phyloP scores from a whole-genome alignment of 2,329 filamentous ascomycete species.

The Diaporthe sp. region DNA sequence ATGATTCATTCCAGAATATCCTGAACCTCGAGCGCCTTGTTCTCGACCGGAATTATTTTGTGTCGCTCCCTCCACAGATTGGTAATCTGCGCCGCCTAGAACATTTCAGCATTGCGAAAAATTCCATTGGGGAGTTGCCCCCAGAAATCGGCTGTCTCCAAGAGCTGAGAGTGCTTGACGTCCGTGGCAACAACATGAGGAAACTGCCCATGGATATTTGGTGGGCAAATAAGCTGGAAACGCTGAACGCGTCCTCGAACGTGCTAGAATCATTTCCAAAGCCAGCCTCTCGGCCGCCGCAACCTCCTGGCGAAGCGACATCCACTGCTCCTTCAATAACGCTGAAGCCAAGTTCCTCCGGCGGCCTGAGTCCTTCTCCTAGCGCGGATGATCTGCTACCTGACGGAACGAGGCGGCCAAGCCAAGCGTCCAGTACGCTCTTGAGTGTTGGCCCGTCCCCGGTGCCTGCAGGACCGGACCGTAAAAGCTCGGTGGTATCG shows the following conservation, averaged over 20 bases:
- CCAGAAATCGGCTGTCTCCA: slow-evolving; percentile 88
- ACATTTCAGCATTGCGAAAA: slow-evolving; percentile 94
- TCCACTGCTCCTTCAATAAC: slow-evolving; percentile 44
- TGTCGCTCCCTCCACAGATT: slow-evolving; percentile 87
- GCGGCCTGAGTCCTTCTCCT: slow-evolving; percentile 70
- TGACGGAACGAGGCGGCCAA: slow-evolving; percentile 78
- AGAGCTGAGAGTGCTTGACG: slow-evolving; percentile 87
- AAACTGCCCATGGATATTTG: slow-evolving; percentile 94
- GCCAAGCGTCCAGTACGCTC: slow-evolving; percentile 78
- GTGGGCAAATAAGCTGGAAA: slow-evolving; percentile 92
- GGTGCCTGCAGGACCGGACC: slow-evolving; percentile 68
- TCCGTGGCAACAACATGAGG: slow-evolving; percentile 93
- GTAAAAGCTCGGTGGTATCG: slow-evolving; percentile 89
- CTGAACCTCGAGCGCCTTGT: slow-evolving; percentile 89
- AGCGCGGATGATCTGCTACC: slow-evolving; percentile 82
- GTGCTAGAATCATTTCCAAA: slow-evolving; percentile 93
- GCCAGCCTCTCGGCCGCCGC: slow-evolving; percentile 78
- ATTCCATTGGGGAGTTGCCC: slow-evolving; percentile 87
- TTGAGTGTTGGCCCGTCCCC: slow-evolving; percentile 84
- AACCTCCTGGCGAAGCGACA: slow-evolving; percentile 67
- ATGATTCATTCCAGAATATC: slow-evolving; percentile 89
- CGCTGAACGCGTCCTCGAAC: slow-evolving; percentile 95
- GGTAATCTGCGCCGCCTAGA: slow-evolving; percentile 87
- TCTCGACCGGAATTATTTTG: slow-evolving; percentile 95
- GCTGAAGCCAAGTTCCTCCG: slow-evolving; percentile 54